Base-by-base conservation (phyloP, 169 alveolate genomes). In the Eimeria maxima region DNA sequence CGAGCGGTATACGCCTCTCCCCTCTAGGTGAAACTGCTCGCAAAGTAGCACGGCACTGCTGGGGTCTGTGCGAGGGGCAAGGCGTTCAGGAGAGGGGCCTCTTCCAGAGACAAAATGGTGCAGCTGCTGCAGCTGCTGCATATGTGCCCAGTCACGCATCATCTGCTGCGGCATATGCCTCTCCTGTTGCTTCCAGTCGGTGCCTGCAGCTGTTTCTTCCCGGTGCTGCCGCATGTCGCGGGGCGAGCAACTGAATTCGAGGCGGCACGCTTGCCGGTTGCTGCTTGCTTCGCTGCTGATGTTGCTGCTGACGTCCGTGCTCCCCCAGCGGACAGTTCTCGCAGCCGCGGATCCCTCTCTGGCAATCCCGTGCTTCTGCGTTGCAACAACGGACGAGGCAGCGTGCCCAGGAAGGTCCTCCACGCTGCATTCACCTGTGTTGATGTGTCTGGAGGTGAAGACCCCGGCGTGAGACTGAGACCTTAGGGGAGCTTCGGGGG, bases 1-100 rank as follows among this genome's bases (percentile, higher is more conserved):
- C 29, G 92, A 84, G 67, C 93, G 94, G 80, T 94, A 94, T 27
- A 27, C 24, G 60, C 96, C 96, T 8, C 69, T 65, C 11, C 96
- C 96, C 69, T 84, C 90, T 45, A 90, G 87, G 63, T 90, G 94
- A 45, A 91, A 88, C 90, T 65, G 78, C 14, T 97, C 97, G 67
- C 96, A 94, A 11, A 94, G 96, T 71, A 94, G 74, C 84, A 94
- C 96, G 53, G 92, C 92, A 57, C 92, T 84, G 44, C 78, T 29
- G n/a, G 76, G 44, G 29, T 84, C 92, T 20, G 76, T 84, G 57
- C 57, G 76, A 14, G 92, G 92, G 33, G 92, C 76, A 29, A 84
- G 57, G 60, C 74, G 73, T 4, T 84, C 92, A 5, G 76, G 76
- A n/a, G 92, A n/a, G 10, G 92, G 76, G 92, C 76, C 55, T 10